Evolutionary conservation across 768 basidiomycete species (phyloP).

Genomic region (Podaxis sp.): DNA sequence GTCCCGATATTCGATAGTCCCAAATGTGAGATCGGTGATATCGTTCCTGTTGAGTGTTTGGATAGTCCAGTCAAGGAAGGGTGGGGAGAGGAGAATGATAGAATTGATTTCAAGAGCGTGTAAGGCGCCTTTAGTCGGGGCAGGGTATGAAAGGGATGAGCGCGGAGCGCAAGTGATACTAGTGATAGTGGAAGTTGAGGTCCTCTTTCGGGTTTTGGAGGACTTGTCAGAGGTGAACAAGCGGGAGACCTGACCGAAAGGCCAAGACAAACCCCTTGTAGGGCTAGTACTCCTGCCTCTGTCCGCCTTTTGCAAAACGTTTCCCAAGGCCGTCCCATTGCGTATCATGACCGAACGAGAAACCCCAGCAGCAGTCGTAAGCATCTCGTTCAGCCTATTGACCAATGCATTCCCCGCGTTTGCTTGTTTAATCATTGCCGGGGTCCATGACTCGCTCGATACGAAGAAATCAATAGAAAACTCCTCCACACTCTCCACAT

Average conservation of each 20-base stretch:
- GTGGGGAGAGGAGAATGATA: constrained; percentile 12
- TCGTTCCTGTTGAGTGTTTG: constrained; percentile 14
- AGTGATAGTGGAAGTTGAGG: neutral
- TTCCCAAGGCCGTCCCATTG: constrained; percentile 8
- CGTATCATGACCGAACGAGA: constrained; percentile 5
- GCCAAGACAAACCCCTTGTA: neutral
- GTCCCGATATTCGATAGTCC: constrained; percentile 8
- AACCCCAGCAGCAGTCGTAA: constrained; percentile 6
- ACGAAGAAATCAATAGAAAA: constrained; percentile 11
- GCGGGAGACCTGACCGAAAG: neutral
- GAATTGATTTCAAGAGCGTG: constrained; percentile 14
- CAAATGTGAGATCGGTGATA: constrained; percentile 15
- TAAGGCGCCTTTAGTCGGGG: constrained; percentile 5
- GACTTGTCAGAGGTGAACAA: constrained; percentile 2
- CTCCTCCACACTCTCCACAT: constrained; percentile 6
- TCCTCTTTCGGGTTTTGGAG: neutral
- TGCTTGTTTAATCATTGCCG: constrained; percentile 8
- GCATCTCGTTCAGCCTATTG: constrained; percentile 1
- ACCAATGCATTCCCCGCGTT: constrained; percentile 5
- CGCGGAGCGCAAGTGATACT: neutral
- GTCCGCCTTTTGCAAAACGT: constrained; percentile 4
- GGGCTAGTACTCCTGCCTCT: neutral
- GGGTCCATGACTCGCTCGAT: constrained; percentile 13
- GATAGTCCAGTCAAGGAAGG: constrained; percentile 19
- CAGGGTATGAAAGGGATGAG: neutral